Base-by-base conservation (phyloP, 2,329 filamentous ascomycete species). In the Fusarium subglutinans region DNA sequence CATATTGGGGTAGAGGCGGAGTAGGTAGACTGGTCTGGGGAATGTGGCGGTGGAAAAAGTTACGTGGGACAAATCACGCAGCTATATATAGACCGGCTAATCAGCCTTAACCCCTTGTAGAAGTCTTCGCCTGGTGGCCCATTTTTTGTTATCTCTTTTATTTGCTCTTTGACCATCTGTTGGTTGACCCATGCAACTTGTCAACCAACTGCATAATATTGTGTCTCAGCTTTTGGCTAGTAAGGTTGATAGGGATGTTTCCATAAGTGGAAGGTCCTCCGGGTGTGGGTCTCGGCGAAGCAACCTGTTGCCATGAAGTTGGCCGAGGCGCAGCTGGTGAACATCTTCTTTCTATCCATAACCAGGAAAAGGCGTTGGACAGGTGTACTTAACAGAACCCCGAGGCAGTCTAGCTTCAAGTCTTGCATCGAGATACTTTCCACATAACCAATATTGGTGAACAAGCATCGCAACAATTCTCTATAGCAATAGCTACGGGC, bases 181-280 rank as follows among this genome's bases (percentile, higher is more conserved):
- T 63, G 50, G 48, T 56, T 35, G 26, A 50, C 24, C 61, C 35
- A 37, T 66, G 58, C 20, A 56, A n/a, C 8, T n/a, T 35, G 9
- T 53, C 38, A 40, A 65, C 65, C 65, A 68, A 65, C 61, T 55
- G 61, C 65, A 65, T 68, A 59, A 41, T 22, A 38, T 37, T n/a
- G 17, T n/a, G 51, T 43, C 33, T 59, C 35, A 55, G 38, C 24
- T 41, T 24, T 14, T n/a, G 20, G 28, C 26, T 41, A 30, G 48
- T 22, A 15, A 30, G 17, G 24, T 12, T 45, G n/a, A 15, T n/a
- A n/a, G 60, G 12, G 26, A 5, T 8, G 43, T n/a, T 58, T 37
- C 55, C 24, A 37, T 18, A 37, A 28, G 6, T n/a, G 14, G 55
- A 58, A 55, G 53, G 53, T 41, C 26, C 20, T 30, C 12, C 14